phyloP scores from a whole-genome alignment of 768 basidiomycete genomes.

The Lentinus brumalis region DNA sequence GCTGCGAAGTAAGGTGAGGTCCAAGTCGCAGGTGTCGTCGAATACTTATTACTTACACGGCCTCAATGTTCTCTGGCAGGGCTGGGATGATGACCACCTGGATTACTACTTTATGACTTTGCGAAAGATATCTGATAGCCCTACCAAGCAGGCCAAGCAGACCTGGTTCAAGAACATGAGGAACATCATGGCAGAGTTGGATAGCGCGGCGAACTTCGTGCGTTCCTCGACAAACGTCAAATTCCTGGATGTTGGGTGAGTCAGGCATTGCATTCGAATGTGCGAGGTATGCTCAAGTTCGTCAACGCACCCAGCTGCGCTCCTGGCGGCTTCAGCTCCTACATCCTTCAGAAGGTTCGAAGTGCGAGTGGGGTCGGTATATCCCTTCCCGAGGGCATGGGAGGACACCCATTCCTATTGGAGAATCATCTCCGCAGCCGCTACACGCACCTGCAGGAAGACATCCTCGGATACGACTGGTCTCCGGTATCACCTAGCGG shows the following conservation, averaged over 20 bases:
- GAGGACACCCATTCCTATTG: constrained; percentile 16
- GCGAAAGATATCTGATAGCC: constrained; percentile 13
- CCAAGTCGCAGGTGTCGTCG: neutral
- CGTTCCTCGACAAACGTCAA: neutral
- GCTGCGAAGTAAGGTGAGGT: constrained; percentile 5
- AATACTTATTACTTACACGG: neutral
- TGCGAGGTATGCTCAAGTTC: neutral
- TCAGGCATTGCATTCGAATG: neutral
- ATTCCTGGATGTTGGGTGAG: constrained; percentile 26
- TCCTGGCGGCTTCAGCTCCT: constrained; percentile 26
- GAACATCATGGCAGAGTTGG: constrained; percentile 23
- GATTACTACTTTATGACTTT: constrained; percentile 14
- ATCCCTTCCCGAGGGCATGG: constrained; percentile 10
- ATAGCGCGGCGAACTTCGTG: constrained; percentile 14
- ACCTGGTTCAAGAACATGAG: constrained; percentile 23
- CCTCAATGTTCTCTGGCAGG: neutral
- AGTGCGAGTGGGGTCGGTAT: constrained; percentile 20
- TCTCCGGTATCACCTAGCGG: neutral
- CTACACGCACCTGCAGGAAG: constrained; percentile 10
- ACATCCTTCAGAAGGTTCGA: constrained; percentile 18
- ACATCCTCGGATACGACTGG: constrained; percentile 14
- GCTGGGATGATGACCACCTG: constrained; percentile 10
- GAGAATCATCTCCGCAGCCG: constrained; percentile 3
- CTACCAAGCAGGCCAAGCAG: neutral
- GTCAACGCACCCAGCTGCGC: constrained; percentile 16